Evolutionary conservation across 192 early-diverging fungal species (phyloP).

Genomic region (Coemansia sp.): DNA sequence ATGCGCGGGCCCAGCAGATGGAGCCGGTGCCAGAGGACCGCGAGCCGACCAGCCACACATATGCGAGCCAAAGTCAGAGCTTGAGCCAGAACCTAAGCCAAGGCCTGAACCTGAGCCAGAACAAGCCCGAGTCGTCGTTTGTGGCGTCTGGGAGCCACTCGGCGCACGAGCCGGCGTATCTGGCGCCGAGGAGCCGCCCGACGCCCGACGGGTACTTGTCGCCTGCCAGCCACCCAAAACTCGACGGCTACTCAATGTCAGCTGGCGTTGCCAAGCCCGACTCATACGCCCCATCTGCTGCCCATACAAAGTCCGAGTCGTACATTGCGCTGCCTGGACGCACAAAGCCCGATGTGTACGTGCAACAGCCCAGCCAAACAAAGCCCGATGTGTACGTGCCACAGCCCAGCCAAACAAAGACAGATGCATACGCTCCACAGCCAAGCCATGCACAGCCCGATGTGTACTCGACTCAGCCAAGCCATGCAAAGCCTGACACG

Average conservation of each 20-base stretch:
- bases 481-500: neutral
- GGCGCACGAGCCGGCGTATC: too few species aligned
- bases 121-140: too few species aligned
- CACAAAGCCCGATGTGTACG: neutral
- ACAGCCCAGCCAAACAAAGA: neutral
- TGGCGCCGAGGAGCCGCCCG: too few species aligned
- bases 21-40: constrained; percentile 31
- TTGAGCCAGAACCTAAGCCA: too few species aligned
- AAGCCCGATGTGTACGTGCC: neutral
- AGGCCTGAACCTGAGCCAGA: too few species aligned
- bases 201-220: too few species aligned
- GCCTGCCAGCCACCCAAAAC: too few species aligned
- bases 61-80: too few species aligned
- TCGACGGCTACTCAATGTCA: too few species aligned
- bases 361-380: neutral
- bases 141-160: too few species aligned
- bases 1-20: constrained; percentile 20
- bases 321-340: neutral
- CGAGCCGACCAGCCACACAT: neutral
- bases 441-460: neutral
- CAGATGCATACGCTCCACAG: neutral
- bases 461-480: neutral
- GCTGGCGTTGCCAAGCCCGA: neutral
- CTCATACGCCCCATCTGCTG: neutral
- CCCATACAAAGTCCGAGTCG: neutral